These are phyloP conservation scores for Tilletiaria anomala DNA, from an alignment of 1,284 basidiomycete genomes.

Conservation along the genomic window DNA sequence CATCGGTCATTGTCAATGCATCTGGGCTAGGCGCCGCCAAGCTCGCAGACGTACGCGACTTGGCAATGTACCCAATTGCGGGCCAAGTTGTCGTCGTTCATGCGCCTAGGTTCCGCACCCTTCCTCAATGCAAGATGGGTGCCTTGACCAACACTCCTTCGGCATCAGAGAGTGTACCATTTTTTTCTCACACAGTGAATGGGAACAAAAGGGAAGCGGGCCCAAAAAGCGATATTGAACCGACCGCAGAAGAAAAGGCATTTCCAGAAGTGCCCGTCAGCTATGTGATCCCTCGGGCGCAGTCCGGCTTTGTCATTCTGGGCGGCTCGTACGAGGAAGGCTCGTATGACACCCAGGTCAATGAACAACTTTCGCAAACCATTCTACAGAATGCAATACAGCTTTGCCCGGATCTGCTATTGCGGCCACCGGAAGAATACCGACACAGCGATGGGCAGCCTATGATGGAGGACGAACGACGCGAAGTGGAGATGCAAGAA, in stretches of 20 bases:
- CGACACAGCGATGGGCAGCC: too few relatives aligned
- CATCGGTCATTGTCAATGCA: slow-evolving; percentile 42
- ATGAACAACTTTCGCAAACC: not conserved
- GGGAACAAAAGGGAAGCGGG: too few relatives aligned
- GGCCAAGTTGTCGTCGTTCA: slow-evolving; percentile 69
- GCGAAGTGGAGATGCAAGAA: not conserved
- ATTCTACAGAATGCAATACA: not conserved
- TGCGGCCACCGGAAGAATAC: too few relatives aligned
- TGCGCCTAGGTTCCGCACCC: slow-evolving; percentile 47
- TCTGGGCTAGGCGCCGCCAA: slow-evolving; percentile 40
- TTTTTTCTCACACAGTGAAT: too few relatives aligned
- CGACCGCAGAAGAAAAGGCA: too few relatives aligned
- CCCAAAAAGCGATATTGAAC: too few relatives aligned
- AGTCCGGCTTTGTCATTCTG: slow-evolving; percentile 45
- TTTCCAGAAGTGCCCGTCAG: too few relatives aligned
- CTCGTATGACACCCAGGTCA: not conserved
- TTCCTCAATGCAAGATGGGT: slow-evolving; percentile 17
- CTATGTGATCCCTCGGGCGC: slow-evolving; percentile 49
- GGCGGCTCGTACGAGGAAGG: slow-evolving; percentile 48
- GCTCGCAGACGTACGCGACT: slow-evolving; percentile 46
- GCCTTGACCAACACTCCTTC: not conserved
- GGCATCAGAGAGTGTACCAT: not conserved
- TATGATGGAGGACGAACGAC: too few relatives aligned
- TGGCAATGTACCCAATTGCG: slow-evolving; percentile 65
- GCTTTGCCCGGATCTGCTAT: slow-evolving; percentile 1